Evolutionary conservation across 1,139 yeast species (phyloP).

Genomic region (Magnusiomyces magnusii): DNA sequence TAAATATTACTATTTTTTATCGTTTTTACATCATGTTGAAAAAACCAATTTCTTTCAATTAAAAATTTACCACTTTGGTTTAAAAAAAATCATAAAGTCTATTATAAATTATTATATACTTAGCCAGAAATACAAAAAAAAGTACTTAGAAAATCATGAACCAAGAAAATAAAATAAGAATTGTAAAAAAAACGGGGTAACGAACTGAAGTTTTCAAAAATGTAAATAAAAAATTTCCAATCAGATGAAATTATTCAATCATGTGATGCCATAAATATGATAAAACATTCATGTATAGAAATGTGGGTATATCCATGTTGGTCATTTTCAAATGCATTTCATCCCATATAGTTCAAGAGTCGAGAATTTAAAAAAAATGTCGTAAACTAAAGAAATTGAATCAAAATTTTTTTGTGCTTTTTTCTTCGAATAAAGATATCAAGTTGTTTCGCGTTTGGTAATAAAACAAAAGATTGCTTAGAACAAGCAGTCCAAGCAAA

Average conservation of each 20-base stretch:
- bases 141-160: not conserved
- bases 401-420: too few relatives aligned
- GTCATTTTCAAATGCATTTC: not conserved
- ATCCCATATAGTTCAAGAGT: not conserved
- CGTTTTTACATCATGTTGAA: too few relatives aligned
- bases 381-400: not conserved
- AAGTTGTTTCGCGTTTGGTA: too few relatives aligned
- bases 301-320: not conserved
- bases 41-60: not conserved
- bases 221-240: not conserved
- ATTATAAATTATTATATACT: too few relatives aligned
- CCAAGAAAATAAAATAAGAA: not conserved
- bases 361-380: not conserved
- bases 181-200: not conserved
- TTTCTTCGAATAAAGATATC: too few relatives aligned
- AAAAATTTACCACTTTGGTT: not conserved
- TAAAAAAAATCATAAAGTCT: not conserved
- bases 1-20: too few relatives aligned
- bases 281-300: not conserved
- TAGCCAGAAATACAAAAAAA: not conserved
- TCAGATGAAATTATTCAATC: not conserved
- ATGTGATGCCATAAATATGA: not conserved
- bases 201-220: not conserved
- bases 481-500: conserved; percentile 23
- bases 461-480: conserved; percentile 1